Percentiles rank a stretch among this genome's conserved stretches.
phyloP scores from a whole-genome alignment of 371 early-diverging fungal species.

The Nosema bombycis region DNA sequence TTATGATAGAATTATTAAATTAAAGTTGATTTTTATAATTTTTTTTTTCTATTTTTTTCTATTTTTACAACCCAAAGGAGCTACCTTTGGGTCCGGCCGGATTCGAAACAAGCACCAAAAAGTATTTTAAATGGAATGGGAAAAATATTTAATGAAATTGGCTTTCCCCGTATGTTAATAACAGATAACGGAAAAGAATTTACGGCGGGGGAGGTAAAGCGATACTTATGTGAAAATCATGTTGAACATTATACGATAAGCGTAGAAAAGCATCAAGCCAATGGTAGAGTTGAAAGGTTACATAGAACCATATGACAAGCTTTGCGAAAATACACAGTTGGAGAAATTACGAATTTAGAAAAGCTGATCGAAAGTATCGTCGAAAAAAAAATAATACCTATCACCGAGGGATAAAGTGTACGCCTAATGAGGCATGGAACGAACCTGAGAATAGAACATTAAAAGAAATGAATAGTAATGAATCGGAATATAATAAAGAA shows the following conservation, averaged over 20 bases:
- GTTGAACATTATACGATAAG: not conserved
- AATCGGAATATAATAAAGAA: not conserved
- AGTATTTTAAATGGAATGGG: too few species aligned
- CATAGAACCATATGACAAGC: not conserved
- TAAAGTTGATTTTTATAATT: too few species aligned
- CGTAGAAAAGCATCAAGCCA: not conserved
- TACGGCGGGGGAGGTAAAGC: not conserved
- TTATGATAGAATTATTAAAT: too few species aligned
- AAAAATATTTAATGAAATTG: not conserved
- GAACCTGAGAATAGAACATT: not conserved
- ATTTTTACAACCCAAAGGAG: too few species aligned
- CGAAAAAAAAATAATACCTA: not conserved
- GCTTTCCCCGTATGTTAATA: slow-evolving; percentile 10
- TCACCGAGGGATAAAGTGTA: not conserved
- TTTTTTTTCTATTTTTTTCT: too few species aligned
- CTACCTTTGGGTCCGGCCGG: too few species aligned
- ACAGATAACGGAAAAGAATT: slow-evolving; percentile 49
- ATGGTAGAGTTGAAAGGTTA: slow-evolving; percentile 1
- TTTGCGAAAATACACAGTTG: not conserved
- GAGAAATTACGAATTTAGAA: not conserved
- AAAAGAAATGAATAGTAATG: not conserved
- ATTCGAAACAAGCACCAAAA: too few species aligned
- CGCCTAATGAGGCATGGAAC: not conserved
- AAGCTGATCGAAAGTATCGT: not conserved
- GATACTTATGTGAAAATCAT: not conserved